Evolutionary conservation across 345 rosid genomes (phyloP).

Genomic region (Clarkia xantiana): DNA sequence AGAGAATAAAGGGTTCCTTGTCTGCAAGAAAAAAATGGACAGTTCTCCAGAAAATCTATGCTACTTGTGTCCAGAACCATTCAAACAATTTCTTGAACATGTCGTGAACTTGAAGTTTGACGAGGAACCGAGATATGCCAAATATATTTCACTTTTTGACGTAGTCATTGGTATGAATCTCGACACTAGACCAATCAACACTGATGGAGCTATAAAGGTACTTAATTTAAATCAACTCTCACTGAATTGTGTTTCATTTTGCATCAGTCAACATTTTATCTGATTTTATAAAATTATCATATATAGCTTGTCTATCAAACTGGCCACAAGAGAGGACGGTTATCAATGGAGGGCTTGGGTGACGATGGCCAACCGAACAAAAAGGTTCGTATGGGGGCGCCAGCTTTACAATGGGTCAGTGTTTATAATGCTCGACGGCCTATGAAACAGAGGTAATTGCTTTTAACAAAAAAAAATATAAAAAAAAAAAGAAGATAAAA

Average conservation of each 20-base stretch:
- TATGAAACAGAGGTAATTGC: constrained; percentile 6
- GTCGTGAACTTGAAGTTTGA: constrained; percentile 10
- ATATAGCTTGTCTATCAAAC: too few species aligned
- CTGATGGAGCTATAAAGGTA: constrained; percentile 3
- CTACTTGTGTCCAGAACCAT: constrained; percentile 6
- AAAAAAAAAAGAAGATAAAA: too few species aligned
- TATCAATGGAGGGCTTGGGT: constrained; percentile 2
- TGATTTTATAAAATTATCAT: too few species aligned
- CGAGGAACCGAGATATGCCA: constrained; percentile 9
- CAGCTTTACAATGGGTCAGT: constrained; percentile 7
- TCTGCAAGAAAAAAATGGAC: constrained; percentile 9
- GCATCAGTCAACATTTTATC: too few species aligned
- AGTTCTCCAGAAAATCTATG: constrained; percentile 6
- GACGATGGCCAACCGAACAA: constrained; percentile 3
- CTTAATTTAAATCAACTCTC: neutral
- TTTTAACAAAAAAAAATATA: too few species aligned
- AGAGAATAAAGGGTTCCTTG: constrained; percentile 2
- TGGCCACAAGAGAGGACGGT: constrained; percentile 7
- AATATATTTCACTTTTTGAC: constrained; percentile 8
- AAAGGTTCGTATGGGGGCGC: constrained; percentile 6
- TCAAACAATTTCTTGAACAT: constrained; percentile 3
- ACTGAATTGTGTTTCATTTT: too few species aligned
- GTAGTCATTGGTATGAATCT: constrained; percentile 8
- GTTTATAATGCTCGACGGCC: constrained; percentile 2
- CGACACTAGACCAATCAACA: constrained; percentile 3